These are phyloP conservation scores for Plantago coronopus DNA, from an alignment of 305 asterid species.

Conservation along the genomic window DNA sequence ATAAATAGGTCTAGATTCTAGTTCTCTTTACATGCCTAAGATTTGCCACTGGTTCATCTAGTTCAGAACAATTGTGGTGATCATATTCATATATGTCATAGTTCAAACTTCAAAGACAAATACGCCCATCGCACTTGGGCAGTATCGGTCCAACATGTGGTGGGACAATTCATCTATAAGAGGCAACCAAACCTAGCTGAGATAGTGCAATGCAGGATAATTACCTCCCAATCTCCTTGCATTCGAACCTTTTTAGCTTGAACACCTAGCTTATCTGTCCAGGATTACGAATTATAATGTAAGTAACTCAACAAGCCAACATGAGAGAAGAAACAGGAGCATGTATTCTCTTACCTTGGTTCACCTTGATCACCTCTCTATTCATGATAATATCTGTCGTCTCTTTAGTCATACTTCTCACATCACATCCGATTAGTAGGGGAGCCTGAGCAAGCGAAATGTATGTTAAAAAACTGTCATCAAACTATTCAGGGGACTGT, in stretches of 20 bases:
- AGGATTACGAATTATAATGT: neutral
- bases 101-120: too few species aligned
- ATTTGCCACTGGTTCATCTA: too few species aligned
- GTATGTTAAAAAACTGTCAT: neutral
- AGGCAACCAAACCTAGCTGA: too few species aligned
- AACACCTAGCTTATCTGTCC: constrained; percentile 61
- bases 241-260: constrained; percentile 78
- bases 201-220: neutral
- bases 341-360: constrained; percentile 52
- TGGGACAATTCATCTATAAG: too few species aligned
- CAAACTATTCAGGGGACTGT: neutral
- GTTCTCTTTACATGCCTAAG: too few species aligned
- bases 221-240: constrained; percentile 78
- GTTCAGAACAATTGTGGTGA: too few species aligned
- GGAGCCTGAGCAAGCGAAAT: constrained; percentile 52
- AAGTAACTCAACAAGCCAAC: neutral
- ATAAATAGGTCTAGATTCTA: too few species aligned
- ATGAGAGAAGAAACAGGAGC: neutral
- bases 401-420: constrained; percentile 54
- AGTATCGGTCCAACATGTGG: too few species aligned
- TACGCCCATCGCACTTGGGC: too few species aligned
- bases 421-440: constrained; percentile 84
- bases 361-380: constrained; percentile 67
- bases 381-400: constrained; percentile 57
- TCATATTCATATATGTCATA: too few species aligned